phyloP scores from a whole-genome alignment of 78 protist genomes.

The Andalucia godoyi region DNA sequence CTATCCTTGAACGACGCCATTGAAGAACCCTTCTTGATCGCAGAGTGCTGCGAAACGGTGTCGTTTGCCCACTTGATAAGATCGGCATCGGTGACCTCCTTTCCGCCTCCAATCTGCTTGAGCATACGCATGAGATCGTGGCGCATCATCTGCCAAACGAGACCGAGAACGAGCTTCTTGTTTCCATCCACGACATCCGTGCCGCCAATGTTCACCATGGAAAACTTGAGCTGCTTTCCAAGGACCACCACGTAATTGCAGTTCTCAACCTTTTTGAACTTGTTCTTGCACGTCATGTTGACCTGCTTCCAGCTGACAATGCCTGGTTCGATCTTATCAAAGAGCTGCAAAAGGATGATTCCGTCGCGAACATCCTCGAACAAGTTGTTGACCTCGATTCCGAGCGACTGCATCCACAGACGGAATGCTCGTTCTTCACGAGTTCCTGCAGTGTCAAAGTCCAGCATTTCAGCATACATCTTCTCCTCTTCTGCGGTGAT shows the following conservation, averaged over 20 bases:
- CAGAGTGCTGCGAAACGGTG: not conserved
- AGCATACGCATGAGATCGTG: constrained; percentile 32
- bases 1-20: constrained; percentile 53
- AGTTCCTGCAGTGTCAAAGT: constrained; percentile 50
- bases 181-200: constrained; percentile 68
- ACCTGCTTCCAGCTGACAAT: constrained; percentile 51
- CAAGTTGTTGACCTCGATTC: constrained; percentile 69
- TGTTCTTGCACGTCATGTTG: constrained; percentile 29
- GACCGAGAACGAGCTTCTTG: constrained; percentile 54
- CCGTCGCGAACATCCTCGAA: constrained; percentile 78
- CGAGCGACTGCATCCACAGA: constrained; percentile 86
- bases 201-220: constrained; percentile 69
- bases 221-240: constrained; percentile 31
- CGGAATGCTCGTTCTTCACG: constrained; percentile 85
- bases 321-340: constrained; percentile 83
- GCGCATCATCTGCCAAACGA: constrained; percentile 74
- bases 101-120: constrained; percentile 22
- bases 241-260: constrained; percentile 62
- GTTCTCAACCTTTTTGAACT: constrained; percentile 61
- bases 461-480: constrained; percentile 13
- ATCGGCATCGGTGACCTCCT: constrained; percentile 49
- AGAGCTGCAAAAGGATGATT: constrained; percentile 56
- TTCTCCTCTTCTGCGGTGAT: constrained; percentile 18
- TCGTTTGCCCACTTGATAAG: constrained; percentile 61
- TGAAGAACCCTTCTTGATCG: constrained; percentile 16